Evolutionary conservation across 2,329 filamentous ascomycete species (phyloP), one percentile per base, ranked within the genome.

Genomic region (Neofusicoccum umdonicola): DNA sequence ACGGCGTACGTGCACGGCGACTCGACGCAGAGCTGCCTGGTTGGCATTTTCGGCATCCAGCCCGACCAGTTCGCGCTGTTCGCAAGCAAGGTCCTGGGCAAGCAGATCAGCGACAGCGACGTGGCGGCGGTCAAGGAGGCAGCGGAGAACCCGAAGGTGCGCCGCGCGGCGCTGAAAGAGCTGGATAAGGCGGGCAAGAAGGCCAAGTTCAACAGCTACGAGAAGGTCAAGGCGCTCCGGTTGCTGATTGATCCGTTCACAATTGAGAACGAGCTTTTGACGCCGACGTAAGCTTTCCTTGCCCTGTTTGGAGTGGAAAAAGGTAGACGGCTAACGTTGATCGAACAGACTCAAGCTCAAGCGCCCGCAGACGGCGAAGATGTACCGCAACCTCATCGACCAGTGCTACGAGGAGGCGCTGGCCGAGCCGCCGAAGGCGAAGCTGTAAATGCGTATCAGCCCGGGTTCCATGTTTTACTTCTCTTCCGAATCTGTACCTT

Each of bases 1-100:
- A 90, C 90, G 73, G 93, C 89, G 2, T 97, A 92, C 74, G 91
- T 98, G 31, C 94, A 99, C 79, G 95, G 95, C 45, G 94, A 98
- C 75, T 87, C 88, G 67, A 85, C 89, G 67, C 88, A 98, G 81
- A 88, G 91, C 0, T 88, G 85, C 74, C 84, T 98, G 9, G 93
- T 99, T 0, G 93, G 83, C 58, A 86, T 99, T 67, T 94, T 98
- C 67, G 95, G 93, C 65, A 84, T 99, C 50, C 90, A 96, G 73
- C 92, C 94, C 0, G 90, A 91, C 67, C 81, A 85, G 66, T 99
- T 98, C 76, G 90, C 93, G 2, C 82, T 86, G 0, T 97, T 90
- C 72, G 92, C 93, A 6, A 87, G 87, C 78, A 91, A 90, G 77
- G 82, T 96, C 9, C 81, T 97, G 12, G 89, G 89, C 68, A 85